Conservation (phyloP, 768 basidiomycete species). For the Scleroderma citrinum region DNA sequence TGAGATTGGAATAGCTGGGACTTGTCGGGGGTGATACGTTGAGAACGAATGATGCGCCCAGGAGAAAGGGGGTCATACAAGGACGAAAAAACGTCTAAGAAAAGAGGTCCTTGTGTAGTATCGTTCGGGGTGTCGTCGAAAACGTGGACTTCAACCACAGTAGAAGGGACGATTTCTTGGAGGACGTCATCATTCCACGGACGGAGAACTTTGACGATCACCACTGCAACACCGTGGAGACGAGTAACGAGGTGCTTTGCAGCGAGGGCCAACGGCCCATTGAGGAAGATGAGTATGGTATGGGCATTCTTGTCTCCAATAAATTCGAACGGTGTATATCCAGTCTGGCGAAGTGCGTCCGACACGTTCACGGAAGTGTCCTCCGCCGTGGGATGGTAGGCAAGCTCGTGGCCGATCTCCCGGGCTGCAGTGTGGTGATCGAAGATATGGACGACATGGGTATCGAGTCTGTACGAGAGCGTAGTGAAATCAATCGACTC, state of each 20-base stretch:
- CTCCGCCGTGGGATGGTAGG: slow-evolving; percentile 32
- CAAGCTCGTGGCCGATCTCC: slow-evolving; percentile 58
- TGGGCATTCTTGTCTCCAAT: slow-evolving; percentile 56
- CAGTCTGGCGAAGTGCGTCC: slow-evolving; percentile 47
- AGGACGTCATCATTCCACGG: slow-evolving; percentile 77
- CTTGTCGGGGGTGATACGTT: slow-evolving; percentile 53
- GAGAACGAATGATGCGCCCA: slow-evolving; percentile 42
- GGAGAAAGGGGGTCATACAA: slow-evolving; percentile 38
- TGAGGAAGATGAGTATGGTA: slow-evolving; percentile 64
- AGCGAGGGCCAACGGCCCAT: slow-evolving; percentile 68
- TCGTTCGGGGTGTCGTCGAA: slow-evolving; percentile 71
- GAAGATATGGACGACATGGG: slow-evolving; percentile 84
- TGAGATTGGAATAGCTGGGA: slow-evolving; percentile 45
- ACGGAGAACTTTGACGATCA: slow-evolving; percentile 73
- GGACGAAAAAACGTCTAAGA: slow-evolving; percentile 63
- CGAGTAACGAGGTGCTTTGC: slow-evolving; percentile 46
- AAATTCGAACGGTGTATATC: slow-evolving; percentile 78
- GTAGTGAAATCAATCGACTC: slow-evolving; percentile 75
- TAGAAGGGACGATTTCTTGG: slow-evolving; percentile 50
- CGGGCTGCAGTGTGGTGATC: slow-evolving; percentile 80
- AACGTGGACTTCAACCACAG: slow-evolving; percentile 58
- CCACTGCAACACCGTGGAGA: slow-evolving; percentile 50
- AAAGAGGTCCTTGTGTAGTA: slow-evolving; percentile 58
- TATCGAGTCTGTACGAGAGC: slow-evolving; percentile 65
- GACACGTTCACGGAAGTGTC: slow-evolving; percentile 31